These are phyloP conservation scores for Petunia hybrid DNA, from an alignment of 305 asterid genomes.

Conservation along the genomic window DNA sequence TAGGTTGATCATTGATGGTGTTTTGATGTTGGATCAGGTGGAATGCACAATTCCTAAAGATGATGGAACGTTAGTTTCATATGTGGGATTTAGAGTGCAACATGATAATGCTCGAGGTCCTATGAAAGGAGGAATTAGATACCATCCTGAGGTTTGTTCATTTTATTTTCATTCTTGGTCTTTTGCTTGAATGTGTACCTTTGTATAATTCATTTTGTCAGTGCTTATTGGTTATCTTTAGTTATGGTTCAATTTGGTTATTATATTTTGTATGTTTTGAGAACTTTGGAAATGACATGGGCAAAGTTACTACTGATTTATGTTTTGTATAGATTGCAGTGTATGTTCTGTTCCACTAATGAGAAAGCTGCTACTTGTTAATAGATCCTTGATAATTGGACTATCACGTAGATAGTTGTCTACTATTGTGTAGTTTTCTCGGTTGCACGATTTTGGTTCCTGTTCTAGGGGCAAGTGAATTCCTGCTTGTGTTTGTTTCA, in stretches of 20 bases:
- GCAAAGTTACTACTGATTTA: not conserved
- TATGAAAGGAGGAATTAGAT: slow-evolving; percentile 99
- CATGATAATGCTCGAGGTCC: slow-evolving; percentile 98
- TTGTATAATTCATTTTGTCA: not conserved
- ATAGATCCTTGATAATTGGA: too few species aligned
- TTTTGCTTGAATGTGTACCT: not conserved
- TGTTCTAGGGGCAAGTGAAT: not conserved
- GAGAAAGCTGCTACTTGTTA: not conserved
- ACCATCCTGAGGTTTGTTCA: slow-evolving; percentile 81
- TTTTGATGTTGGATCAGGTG: slow-evolving; percentile 60
- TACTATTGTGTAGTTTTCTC: not conserved
- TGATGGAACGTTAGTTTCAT: slow-evolving; percentile 87
- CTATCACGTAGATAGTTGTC: too few species aligned
- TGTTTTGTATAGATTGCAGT: not conserved
- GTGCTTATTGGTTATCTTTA: not conserved
- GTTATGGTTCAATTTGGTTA: not conserved
- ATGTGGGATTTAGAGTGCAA: slow-evolving; percentile 90
- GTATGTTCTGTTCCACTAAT: not conserved
- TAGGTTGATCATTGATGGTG: not conserved
- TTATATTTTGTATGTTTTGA: not conserved
- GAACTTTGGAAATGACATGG: not conserved
- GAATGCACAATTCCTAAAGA: slow-evolving; percentile 94
- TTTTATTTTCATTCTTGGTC: not conserved
- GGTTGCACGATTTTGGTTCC: not conserved
- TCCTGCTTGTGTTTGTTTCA: not conserved